These are phyloP conservation scores for Cnidoscolus chayamansa DNA, from an alignment of 441 rosid genomes.

Conservation along the genomic window DNA sequence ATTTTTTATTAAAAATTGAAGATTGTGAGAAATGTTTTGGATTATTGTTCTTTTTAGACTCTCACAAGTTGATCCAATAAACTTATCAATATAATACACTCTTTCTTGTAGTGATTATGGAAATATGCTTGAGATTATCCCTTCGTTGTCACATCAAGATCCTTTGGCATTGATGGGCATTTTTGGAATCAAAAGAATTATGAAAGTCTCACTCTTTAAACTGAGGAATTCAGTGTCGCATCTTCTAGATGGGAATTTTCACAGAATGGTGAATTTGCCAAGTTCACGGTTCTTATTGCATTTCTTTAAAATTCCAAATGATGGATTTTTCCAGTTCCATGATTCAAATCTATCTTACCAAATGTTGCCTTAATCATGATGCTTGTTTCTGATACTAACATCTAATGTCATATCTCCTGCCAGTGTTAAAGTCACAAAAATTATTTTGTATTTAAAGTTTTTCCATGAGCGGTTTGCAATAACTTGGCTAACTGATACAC, in stretches of 20 bases:
- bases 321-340: too few species aligned
- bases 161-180: neutral
- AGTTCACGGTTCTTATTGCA: too few species aligned
- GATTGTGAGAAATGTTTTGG: neutral
- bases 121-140: neutral
- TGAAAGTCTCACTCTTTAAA: neutral
- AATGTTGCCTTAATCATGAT: too few species aligned
- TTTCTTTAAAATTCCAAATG: too few species aligned
- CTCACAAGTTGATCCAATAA: neutral
- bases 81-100: neutral
- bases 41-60: neutral
- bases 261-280: too few species aligned
- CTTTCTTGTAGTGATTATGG: neutral
- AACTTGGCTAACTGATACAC: neutral
- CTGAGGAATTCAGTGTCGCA: neutral
- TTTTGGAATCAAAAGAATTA: neutral
- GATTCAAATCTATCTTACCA: too few species aligned
- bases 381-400: neutral
- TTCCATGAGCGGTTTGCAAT: neutral
- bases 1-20: neutral
- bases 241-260: neutral
- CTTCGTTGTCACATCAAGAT: neutral
- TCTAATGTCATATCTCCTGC: neutral
- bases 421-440: too few species aligned
- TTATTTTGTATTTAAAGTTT: neutral